phyloP scores from a whole-genome alignment of 306 rosid genomes.

The Erythrophleum fordii region DNA sequence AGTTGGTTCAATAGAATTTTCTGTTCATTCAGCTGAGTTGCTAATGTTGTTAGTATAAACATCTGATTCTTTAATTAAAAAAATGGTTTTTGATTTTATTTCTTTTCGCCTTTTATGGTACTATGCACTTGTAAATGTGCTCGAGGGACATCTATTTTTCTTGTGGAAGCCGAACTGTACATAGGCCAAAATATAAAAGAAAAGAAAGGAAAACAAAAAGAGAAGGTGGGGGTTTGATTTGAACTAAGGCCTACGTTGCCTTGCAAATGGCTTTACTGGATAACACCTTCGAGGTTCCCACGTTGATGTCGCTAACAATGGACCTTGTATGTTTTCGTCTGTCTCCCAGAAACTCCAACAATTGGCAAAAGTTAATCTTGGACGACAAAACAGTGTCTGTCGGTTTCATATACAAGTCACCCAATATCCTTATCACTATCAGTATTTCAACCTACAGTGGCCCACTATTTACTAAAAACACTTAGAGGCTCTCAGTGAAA shows the following conservation, averaged over 20 bases:
- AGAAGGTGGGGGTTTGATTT: not conserved
- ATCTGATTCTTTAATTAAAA: not conserved
- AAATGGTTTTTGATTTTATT: too few relatives aligned
- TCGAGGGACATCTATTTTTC: not conserved
- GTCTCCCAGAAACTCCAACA: not conserved
- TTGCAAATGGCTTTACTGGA: not conserved
- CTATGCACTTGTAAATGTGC: not conserved
- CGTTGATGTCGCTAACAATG: slow-evolving; percentile 2
- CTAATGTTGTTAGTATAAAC: not conserved
- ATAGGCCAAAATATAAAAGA: too few relatives aligned
- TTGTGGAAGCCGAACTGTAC: not conserved
- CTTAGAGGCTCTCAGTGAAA: not conserved
- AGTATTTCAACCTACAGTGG: not conserved
- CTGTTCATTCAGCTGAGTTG: not conserved
- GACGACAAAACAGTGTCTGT: slow-evolving; percentile 10
- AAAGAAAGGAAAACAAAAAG: too few relatives aligned
- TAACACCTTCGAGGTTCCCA: not conserved
- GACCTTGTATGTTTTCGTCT: not conserved
- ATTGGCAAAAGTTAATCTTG: not conserved
- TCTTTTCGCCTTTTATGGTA: not conserved
- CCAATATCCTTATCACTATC: not conserved
- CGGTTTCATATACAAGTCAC: not conserved
- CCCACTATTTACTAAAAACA: not conserved
- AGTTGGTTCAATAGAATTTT: not conserved
- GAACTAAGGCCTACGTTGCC: not conserved